Evolutionary conservation across 2,329 filamentous ascomycete species (phyloP).

Genomic region (Eutypella sp.): DNA sequence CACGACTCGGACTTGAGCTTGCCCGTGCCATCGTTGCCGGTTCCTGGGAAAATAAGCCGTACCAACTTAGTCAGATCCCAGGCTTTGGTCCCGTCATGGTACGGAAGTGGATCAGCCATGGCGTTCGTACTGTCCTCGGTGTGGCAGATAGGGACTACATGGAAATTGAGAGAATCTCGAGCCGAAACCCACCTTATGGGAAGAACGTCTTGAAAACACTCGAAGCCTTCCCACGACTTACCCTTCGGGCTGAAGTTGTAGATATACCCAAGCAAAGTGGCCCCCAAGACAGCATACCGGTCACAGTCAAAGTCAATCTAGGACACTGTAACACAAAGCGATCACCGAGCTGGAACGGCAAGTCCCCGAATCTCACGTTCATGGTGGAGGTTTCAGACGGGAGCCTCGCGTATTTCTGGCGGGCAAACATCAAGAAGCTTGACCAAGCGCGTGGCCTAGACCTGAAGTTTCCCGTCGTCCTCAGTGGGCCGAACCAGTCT

Average conservation of each 20-base stretch:
- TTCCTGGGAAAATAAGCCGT: constrained; percentile 75
- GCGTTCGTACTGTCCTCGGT: constrained; percentile 66
- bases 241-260: constrained; percentile 33
- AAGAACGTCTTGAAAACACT: constrained; percentile 61
- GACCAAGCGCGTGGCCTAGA: constrained; percentile 52
- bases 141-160: constrained; percentile 62
- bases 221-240: constrained; percentile 62
- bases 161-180: constrained; percentile 71
- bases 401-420: constrained; percentile 62
- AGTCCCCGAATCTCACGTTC: constrained; percentile 65
- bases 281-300: constrained; percentile 40
- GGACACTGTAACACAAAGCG: constrained; percentile 65
- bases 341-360: constrained; percentile 58
- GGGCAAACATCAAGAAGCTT: constrained; percentile 59
- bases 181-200: constrained; percentile 80
- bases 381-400: constrained; percentile 69
- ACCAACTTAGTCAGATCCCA: constrained; percentile 79
- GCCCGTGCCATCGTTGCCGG: constrained; percentile 70
- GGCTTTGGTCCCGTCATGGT: constrained; percentile 72
- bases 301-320: constrained; percentile 62
- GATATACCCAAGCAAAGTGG: constrained; percentile 29
- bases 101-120: constrained; percentile 66
- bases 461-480: constrained; percentile 52
- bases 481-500: constrained; percentile 49
- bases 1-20: constrained; percentile 69